phyloP scores from a whole-genome alignment of 768 basidiomycete genomes.

The Tulasnella sp. region DNA sequence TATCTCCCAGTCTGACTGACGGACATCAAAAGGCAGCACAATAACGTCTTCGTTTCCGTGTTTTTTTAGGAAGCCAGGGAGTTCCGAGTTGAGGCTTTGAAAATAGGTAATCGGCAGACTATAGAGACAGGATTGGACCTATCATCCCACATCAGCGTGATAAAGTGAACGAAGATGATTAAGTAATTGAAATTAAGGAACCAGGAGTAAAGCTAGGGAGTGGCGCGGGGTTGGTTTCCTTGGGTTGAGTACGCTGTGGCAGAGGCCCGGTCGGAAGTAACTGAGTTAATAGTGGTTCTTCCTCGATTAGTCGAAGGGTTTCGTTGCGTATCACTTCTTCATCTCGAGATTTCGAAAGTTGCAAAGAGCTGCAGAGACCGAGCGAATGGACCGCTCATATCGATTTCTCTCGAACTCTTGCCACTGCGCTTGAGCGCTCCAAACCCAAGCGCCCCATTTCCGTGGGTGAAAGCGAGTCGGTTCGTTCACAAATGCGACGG shows the following conservation, averaged over 20 bases:
- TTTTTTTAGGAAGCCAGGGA: too few species aligned
- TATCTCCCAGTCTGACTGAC: too few species aligned
- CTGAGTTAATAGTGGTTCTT: background rate
- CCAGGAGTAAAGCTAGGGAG: too few species aligned
- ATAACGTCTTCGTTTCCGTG: too few species aligned
- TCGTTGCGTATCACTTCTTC: background rate
- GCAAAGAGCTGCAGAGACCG: background rate
- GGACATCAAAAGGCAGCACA: too few species aligned
- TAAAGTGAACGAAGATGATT: too few species aligned
- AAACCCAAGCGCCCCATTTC: background rate
- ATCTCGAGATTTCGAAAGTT: too few species aligned
- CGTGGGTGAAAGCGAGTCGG: background rate
- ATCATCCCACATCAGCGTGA: too few species aligned
- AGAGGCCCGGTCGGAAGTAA: background rate
- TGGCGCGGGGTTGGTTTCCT: background rate
- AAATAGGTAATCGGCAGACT: too few species aligned
- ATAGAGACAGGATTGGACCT: too few species aligned
- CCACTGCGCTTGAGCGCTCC: background rate
- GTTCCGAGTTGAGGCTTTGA: too few species aligned
- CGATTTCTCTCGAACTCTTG: background rate
- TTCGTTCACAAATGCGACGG: background rate
- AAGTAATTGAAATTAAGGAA: too few species aligned
- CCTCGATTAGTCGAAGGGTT: background rate
- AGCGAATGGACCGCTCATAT: background rate
- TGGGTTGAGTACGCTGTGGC: background rate